Evolutionary conservation across 1,284 basidiomycete genomes (phyloP).

Genomic region (Moniliella sp.): DNA sequence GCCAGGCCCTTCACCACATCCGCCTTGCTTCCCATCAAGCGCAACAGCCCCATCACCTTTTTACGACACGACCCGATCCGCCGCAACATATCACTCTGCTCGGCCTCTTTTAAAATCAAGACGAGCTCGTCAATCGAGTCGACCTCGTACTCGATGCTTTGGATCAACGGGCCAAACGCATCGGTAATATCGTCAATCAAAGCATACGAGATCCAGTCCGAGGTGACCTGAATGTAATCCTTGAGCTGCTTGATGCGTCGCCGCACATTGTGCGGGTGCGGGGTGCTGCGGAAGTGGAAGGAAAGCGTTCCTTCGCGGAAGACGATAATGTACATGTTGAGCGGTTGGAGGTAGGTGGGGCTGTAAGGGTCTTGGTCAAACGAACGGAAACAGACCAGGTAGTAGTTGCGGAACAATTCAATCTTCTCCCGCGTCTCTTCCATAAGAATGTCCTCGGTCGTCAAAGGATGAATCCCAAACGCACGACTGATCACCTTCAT

Average conservation of each 20-base stretch:
- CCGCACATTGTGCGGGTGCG: slow-evolving; percentile 91
- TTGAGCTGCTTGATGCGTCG: slow-evolving; percentile 95
- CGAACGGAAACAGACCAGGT: slow-evolving; percentile 93
- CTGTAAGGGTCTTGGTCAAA: slow-evolving; percentile 98
- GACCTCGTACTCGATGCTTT: slow-evolving; percentile 96
- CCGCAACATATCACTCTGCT: slow-evolving; percentile 57
- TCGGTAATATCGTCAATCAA: slow-evolving; percentile 99
- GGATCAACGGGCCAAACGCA: slow-evolving; percentile 92
- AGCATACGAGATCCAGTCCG: slow-evolving; percentile 98
- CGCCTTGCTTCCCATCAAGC: slow-evolving; percentile 94
- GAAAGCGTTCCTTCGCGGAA: slow-evolving; percentile 84
- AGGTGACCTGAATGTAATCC: slow-evolving; percentile 94
- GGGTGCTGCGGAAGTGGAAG: slow-evolving; percentile 93
- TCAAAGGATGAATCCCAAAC: slow-evolving; percentile 87
- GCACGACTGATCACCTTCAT: slow-evolving; percentile 67
- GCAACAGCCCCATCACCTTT: slow-evolving; percentile 91
- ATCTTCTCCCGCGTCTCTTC: slow-evolving; percentile 99
- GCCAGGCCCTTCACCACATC: slow-evolving; percentile 97
- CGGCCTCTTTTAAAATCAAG: slow-evolving; percentile 68
- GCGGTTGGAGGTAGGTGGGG: slow-evolving; percentile 84
- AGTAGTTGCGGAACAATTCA: slow-evolving; percentile 94
- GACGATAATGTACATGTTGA: slow-evolving; percentile 99
- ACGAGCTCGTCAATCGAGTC: slow-evolving; percentile 96
- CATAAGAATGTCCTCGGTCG: slow-evolving; percentile 96
- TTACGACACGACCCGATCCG: slow-evolving; percentile 91